Conservation (phyloP, 2,329 filamentous ascomycete species). For the Ampelomyces quisqualis region DNA sequence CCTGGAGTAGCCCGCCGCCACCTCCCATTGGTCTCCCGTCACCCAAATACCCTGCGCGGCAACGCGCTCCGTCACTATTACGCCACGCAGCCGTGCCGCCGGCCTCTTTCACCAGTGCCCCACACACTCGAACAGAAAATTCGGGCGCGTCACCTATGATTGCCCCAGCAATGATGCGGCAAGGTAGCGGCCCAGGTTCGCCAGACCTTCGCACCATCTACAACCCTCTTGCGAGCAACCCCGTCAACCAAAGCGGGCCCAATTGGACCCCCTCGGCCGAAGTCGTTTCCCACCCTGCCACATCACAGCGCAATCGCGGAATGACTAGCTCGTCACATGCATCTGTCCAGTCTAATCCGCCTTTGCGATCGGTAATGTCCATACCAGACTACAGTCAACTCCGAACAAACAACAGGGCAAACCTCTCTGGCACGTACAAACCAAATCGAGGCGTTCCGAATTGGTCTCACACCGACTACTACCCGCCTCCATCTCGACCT, state of each 20-base stretch:
- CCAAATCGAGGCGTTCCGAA: constrained; percentile 41
- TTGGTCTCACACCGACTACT: constrained; percentile 41
- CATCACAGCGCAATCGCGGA: constrained; percentile 32
- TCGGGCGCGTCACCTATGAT: constrained; percentile 33
- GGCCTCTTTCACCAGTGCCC: no score
- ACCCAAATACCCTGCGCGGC: constrained; percentile 46
- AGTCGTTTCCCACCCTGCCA: constrained; percentile 16
- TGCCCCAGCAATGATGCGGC: constrained; percentile 25
- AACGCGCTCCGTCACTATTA: constrained; percentile 46
- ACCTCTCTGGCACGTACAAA: constrained; percentile 40
- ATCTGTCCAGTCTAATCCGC: constrained; percentile 23
- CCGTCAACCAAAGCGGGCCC: constrained; percentile 28
- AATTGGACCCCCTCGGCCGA: constrained; percentile 29
- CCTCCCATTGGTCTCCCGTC: constrained; percentile 37
- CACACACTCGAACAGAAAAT: no score
- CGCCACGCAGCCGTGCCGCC: constrained; percentile 37
- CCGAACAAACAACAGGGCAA: constrained; percentile 29
- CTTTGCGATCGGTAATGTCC: constrained; percentile 39
- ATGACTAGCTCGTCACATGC: constrained; percentile 38
- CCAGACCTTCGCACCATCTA: constrained; percentile 37
- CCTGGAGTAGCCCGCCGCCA: constrained; percentile 36
- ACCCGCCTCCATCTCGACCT: constrained; percentile 27
- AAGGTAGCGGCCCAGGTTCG: constrained; percentile 28
- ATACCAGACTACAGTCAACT: constrained; percentile 41
- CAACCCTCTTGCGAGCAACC: constrained; percentile 41